Conservation (phyloP, 768 basidiomycete genomes). For the Rhizopogon vinicolor region DNA sequence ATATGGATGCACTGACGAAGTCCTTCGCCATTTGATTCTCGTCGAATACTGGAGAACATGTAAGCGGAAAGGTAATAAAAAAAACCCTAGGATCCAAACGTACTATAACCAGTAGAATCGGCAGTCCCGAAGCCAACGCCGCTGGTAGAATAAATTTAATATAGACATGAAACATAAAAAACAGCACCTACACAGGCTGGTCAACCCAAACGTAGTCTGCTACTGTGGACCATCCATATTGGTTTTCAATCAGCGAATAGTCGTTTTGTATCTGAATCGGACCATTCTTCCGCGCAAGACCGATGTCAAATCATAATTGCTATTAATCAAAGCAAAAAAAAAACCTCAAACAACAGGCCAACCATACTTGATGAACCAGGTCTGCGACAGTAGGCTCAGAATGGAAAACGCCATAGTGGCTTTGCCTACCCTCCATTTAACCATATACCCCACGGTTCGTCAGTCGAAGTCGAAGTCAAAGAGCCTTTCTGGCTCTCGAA, state of each 20-base stretch:
- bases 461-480: conserved; percentile 36
- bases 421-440: conserved; percentile 60
- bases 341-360: conserved; percentile 62
- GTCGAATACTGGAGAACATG: conserved; percentile 36
- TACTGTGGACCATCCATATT: conserved; percentile 53
- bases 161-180: neutral
- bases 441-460: conserved; percentile 70
- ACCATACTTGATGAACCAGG: conserved; percentile 69
- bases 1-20: conserved; percentile 30
- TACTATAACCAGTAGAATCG: conserved; percentile 57
- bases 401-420: neutral
- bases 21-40: conserved; percentile 63
- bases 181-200: conserved; percentile 49
- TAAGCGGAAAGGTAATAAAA: neutral
- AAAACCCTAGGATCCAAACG: conserved; percentile 10
- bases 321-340: conserved; percentile 8
- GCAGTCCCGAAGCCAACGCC: conserved; percentile 64
- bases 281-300: conserved; percentile 47
- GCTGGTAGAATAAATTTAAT: conserved; percentile 21
- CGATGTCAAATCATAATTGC: neutral
- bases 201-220: conserved; percentile 74
- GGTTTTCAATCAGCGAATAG: conserved; percentile 45
- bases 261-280: conserved; percentile 55
- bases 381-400: conserved; percentile 22
- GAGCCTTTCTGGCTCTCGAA: conserved; percentile 56